phyloP scores from a whole-genome alignment of 1,139 yeast genomes.

The Saccharomyces hybrid region DNA sequence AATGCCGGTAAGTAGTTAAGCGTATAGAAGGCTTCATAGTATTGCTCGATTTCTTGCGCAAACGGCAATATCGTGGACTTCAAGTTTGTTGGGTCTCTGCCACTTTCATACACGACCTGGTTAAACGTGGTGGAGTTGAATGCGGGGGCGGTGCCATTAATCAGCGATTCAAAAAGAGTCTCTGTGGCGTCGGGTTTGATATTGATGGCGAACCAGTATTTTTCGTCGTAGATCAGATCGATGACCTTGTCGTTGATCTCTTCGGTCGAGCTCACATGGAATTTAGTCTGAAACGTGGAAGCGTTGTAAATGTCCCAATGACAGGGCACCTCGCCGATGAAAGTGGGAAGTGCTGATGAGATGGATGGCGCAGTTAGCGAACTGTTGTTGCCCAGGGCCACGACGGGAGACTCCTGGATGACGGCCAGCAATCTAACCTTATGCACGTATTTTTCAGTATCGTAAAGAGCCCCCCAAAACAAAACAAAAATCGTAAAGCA shows the following conservation, averaged over 20 bases:
- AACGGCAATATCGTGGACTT: conserved; percentile 38
- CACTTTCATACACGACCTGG: conserved; percentile 42
- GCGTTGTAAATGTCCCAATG: conserved; percentile 29
- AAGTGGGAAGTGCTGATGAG: conserved; percentile 12
- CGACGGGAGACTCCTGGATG: conserved; percentile 10
- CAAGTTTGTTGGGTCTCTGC: conserved; percentile 45
- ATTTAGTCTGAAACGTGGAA: conserved; percentile 13
- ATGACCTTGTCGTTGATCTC: conserved; percentile 34
- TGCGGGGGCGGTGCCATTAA: conserved; percentile 21
- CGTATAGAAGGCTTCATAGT: conserved; percentile 30
- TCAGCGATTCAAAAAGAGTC: conserved; percentile 34
- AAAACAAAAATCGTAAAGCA: conserved; percentile 9
- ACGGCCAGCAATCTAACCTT: conserved; percentile 12
- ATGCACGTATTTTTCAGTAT: conserved; percentile 8
- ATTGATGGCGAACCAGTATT: conserved; percentile 49
- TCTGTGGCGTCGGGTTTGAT: conserved; percentile 41
- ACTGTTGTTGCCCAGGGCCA: neutral
- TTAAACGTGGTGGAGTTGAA: conserved; percentile 27
- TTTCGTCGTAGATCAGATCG: conserved; percentile 40
- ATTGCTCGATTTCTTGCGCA: conserved; percentile 30
- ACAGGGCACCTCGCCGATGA: conserved; percentile 15
- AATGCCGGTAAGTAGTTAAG: conserved; percentile 22
- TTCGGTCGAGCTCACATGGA: conserved; percentile 34
- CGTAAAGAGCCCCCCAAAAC: conserved; percentile 12
- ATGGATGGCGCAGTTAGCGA: conserved; percentile 7